Base-by-base conservation (phyloP, 2,329 filamentous ascomycete species). In the Aspergillus sp. region DNA sequence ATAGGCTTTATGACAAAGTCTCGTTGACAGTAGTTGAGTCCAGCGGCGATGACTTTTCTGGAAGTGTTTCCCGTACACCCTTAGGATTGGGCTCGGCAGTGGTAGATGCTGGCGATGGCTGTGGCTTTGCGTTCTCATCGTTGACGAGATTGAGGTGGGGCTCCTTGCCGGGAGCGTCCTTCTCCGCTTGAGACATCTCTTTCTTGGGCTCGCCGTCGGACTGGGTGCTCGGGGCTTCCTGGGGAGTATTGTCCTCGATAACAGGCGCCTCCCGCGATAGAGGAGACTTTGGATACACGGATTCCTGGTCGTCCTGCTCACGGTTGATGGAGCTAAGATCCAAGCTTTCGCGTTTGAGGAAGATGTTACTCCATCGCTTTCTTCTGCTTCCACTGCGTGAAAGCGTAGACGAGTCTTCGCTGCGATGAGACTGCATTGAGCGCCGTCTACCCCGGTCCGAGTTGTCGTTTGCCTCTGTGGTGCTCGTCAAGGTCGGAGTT, bases 291-390 rank as follows among this genome's bases (percentile, higher is more conserved):
- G 73, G 68, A 53, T 69, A 74, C 2, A 64, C 49, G 5, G 31
- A 31, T 9, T 74, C 74, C 2, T 63, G 52, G 9, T 68, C 65
- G 41, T 61, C 63, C 17, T 57, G 47, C 13, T 68, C 69, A 41
- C 64, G 64, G 23, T 69, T 63, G 23, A 51, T 45, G 19, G 64
- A 57, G 11, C 60, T 54, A 34, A 71, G 69, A 38, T 77, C 75
- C 30, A 70, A 67, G 25, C 74, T 76, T 11, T 77, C 74, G 8
- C 73, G 71, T 47, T 69, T 70, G 22, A 74, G 66, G 19, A 78
- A 59, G 11, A 77, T 70, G 61, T 74, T 77, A 55, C 76, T 78
- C 73, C 73, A 77, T 63, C 75, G 66, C 66, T 77, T 77, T 54
- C 73, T 70, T 54, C 72, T 68, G 51, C 74, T 77, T 22, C 66